Evolutionary conservation across 331 rosid species (phyloP).

Genomic region (Arachis monticola): DNA sequence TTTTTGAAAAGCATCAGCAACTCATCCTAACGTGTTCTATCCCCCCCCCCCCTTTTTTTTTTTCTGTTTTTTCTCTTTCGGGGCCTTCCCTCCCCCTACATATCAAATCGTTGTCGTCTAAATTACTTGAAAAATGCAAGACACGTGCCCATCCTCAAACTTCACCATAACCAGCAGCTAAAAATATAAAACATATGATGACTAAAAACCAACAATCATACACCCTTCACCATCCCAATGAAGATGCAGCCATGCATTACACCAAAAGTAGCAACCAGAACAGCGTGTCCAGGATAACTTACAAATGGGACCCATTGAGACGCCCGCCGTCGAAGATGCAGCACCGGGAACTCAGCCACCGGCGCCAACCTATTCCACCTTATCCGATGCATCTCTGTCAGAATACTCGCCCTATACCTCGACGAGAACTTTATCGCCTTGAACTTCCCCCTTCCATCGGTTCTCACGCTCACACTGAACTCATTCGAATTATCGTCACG

Average conservation of each 20-base stretch:
- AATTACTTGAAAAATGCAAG: background rate
- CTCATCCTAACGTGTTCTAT: conserved; percentile 20
- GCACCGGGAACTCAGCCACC: conserved; percentile 85
- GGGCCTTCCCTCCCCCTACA: background rate
- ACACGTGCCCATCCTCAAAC: conserved; percentile 16
- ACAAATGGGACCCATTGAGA: conserved; percentile 87
- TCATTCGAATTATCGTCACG: conserved; percentile 87
- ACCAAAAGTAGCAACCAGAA: conserved; percentile 4
- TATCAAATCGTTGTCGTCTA: background rate
- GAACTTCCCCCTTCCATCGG: conserved; percentile 93
- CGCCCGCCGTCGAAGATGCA: conserved; percentile 87
- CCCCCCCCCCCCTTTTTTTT: background rate
- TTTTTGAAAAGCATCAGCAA: background rate
- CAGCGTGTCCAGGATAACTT: conserved; percentile 46
- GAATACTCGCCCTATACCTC: conserved; percentile 78
- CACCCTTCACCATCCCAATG: conserved; percentile 26
- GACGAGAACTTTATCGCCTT: conserved; percentile 89
- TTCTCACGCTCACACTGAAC: conserved; percentile 79
- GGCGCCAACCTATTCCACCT: conserved; percentile 74
- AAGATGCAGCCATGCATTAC: conserved; percentile 4
- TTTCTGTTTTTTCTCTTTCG: no score
- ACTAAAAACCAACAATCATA: background rate
- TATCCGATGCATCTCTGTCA: conserved; percentile 88
- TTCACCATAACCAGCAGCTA: background rate
- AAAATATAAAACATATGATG: background rate